Evolutionary conservation across 192 early-diverging fungal genomes (phyloP).

Genomic region (Gonapodya sp.): DNA sequence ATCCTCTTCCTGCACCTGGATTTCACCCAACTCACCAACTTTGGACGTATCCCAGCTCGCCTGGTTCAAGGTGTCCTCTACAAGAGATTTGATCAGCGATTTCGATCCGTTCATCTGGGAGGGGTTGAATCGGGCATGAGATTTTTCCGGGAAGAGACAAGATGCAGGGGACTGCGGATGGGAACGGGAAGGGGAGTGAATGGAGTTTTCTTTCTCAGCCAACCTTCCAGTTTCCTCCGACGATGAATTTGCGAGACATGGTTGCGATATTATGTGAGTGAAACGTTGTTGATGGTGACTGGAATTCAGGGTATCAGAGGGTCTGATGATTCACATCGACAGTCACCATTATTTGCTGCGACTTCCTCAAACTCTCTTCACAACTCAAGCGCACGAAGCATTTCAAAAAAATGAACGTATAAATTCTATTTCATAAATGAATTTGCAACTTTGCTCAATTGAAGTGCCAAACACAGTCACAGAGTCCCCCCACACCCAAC

Average conservation of each 20-base stretch:
- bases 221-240: conserved; percentile 53
- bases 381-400: too few species aligned
- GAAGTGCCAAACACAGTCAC: too few species aligned
- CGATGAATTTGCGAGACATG: conserved; percentile 77
- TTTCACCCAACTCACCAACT: conserved; percentile 53
- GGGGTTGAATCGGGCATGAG: background rate
- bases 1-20: too few species aligned
- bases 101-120: conserved; percentile 86
- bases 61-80: conserved; percentile 63
- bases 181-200: background rate
- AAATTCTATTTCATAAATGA: too few species aligned
- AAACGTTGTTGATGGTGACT: too few species aligned
- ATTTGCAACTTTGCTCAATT: too few species aligned
- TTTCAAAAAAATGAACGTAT: too few species aligned
- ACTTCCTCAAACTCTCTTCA: too few species aligned
- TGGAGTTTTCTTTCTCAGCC: conserved; percentile 1
- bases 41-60: conserved; percentile 42
- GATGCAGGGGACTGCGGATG: background rate
- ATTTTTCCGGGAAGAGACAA: background rate
- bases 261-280: conserved; percentile 18
- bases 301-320: too few species aligned
- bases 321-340: too few species aligned
- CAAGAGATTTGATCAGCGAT: conserved; percentile 61
- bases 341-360: too few species aligned
- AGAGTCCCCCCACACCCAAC: too few species aligned